Evolutionary conservation across 768 basidiomycete genomes (phyloP).

Genomic region (Trametes gibbosa): DNA sequence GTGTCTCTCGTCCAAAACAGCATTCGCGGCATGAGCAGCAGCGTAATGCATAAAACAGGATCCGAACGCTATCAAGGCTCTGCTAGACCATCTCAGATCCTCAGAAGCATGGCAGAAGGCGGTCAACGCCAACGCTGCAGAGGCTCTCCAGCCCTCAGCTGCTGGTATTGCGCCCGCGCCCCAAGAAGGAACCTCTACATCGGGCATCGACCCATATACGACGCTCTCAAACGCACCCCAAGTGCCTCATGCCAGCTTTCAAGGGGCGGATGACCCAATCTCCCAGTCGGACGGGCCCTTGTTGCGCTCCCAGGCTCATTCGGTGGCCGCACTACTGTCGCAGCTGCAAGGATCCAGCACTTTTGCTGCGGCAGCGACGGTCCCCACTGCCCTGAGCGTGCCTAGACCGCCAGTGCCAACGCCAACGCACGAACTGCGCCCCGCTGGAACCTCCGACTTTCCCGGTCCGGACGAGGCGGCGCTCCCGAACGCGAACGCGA

Average conservation of each 20-base stretch:
- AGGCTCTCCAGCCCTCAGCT: background rate
- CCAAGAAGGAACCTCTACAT: background rate
- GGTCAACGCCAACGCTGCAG: conserved; percentile 17
- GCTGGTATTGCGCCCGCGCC: background rate
- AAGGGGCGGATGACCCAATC: background rate
- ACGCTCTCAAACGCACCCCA: background rate
- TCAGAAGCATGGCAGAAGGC: conserved; percentile 71
- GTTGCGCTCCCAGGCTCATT: conserved; percentile 14
- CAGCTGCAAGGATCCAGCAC: conserved; percentile 45
- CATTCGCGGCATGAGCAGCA: background rate
- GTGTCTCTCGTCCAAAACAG: background rate
- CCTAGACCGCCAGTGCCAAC: background rate
- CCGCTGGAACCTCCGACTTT: conserved; percentile 2
- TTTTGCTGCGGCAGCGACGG: conserved; percentile 21
- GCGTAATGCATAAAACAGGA: conserved; percentile 43
- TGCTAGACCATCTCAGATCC: conserved; percentile 64
- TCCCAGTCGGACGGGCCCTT: conserved; percentile 28
- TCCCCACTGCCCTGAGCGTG: background rate
- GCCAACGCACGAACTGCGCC: background rate
- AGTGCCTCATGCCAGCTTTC: background rate
- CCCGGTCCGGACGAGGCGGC: conserved; percentile 4
- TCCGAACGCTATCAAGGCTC: conserved; percentile 59
- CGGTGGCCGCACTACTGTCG: conserved; percentile 62
- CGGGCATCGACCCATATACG: background rate
- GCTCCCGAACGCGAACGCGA: background rate